A percentile compares a stretch with the other conserved stretches of the same genome.
Conservation (phyloP, 1,139 yeast species). For the Kodamaea anthophila region DNA sequence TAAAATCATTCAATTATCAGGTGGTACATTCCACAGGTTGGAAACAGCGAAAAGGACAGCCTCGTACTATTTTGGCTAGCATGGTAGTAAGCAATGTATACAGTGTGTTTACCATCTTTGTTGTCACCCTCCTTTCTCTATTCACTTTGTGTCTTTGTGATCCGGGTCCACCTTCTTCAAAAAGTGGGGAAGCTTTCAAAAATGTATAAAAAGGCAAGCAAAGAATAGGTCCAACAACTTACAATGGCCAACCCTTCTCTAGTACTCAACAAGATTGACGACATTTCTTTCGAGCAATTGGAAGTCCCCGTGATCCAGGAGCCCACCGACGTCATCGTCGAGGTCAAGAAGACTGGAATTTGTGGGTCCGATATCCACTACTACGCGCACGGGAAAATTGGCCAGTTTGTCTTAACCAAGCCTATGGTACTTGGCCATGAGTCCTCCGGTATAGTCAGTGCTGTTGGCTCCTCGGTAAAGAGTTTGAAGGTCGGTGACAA, state of each 20-base stretch:
- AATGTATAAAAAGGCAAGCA: not conserved
- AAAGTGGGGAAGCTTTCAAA: slow-evolving; percentile 1
- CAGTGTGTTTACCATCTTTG: too few relatives aligned
- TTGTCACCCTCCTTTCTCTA: too few relatives aligned
- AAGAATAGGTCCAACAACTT: slow-evolving; percentile 2
- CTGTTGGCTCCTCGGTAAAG: slow-evolving; percentile 58
- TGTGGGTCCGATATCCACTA: slow-evolving; percentile 89
- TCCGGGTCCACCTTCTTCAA: not conserved
- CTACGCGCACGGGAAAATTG: slow-evolving; percentile 74
- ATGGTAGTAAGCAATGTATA: too few relatives aligned
- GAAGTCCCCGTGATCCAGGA: slow-evolving; percentile 58
- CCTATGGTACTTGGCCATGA: slow-evolving; percentile 79
- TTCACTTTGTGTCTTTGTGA: too few relatives aligned
- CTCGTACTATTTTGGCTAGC: too few relatives aligned
- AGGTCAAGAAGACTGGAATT: slow-evolving; percentile 74
- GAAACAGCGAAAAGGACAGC: too few relatives aligned
- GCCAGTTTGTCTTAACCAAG: slow-evolving; percentile 55
- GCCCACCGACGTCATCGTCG: slow-evolving; percentile 67
- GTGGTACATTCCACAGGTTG: too few relatives aligned
- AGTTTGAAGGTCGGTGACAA: slow-evolving; percentile 65
- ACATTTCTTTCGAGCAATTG: slow-evolving; percentile 58
- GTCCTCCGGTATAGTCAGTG: slow-evolving; percentile 64
- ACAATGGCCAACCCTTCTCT: slow-evolving; percentile 52
- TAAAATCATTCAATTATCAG: too few relatives aligned
- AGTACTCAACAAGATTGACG: slow-evolving; percentile 59